phyloP scores from a whole-genome alignment of 306 rosid species.

The Arachis stenosperma region DNA sequence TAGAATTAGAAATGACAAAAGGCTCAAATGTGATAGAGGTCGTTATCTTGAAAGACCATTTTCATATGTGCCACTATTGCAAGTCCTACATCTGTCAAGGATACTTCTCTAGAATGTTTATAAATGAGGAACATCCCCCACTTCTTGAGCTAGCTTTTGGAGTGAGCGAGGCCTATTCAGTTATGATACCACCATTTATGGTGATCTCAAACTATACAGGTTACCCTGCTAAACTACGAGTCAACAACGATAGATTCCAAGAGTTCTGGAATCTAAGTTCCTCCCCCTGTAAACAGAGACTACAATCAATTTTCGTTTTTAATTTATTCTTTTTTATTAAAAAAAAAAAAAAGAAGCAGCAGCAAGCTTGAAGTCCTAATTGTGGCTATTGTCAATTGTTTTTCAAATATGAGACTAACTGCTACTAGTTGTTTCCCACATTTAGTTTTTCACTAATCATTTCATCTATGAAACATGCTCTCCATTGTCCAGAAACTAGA shows the following conservation, averaged over 20 bases:
- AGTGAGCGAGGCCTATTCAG: too few species aligned
- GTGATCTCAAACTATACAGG: neutral
- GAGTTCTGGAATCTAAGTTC: neutral
- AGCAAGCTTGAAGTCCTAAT: neutral
- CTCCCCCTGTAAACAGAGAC: neutral
- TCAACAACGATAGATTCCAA: neutral
- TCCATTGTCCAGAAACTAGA: neutral
- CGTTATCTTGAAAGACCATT: neutral
- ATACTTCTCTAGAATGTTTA: too few species aligned
- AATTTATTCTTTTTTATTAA: too few species aligned
- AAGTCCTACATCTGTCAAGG: too few species aligned
- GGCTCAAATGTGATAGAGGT: constrained; percentile 5
- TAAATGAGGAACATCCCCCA: too few species aligned
- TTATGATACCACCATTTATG: too few species aligned
- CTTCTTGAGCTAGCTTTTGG: too few species aligned
- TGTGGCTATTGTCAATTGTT: constrained; percentile 2
- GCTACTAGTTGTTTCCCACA: neutral
- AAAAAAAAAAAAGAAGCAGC: neutral
- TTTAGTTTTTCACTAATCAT: neutral
- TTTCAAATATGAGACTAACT: neutral
- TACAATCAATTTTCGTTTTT: neutral
- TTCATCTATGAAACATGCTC: neutral
- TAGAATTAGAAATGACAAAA: neutral
- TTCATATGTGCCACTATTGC: neutral
- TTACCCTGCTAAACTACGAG: neutral